Conservation (phyloP, 331 rosid species). For the Acacia concinna region DNA sequence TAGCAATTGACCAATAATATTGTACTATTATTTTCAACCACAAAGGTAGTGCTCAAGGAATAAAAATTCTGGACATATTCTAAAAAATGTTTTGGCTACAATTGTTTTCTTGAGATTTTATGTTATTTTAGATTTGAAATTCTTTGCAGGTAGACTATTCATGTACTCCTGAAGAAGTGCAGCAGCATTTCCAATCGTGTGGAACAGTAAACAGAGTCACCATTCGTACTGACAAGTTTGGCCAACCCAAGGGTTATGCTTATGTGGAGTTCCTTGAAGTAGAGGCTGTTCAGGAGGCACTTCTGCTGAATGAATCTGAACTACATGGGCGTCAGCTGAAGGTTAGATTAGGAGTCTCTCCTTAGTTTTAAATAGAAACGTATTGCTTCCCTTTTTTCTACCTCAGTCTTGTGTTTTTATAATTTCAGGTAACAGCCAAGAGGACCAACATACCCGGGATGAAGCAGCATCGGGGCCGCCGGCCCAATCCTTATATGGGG, state of each 20-base stretch:
- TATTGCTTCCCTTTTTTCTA: not conserved
- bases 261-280: conserved; percentile 79
- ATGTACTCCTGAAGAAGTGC: conserved; percentile 91
- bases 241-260: conserved; percentile 91
- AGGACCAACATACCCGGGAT: conserved; percentile 81
- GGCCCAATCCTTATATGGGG: conserved; percentile 63
- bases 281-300: conserved; percentile 83
- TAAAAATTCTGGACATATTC: not conserved
- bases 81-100: conserved; percentile 1
- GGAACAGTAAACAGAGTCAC: conserved; percentile 85
- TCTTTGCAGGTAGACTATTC: conserved; percentile 72
- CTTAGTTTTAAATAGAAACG: not conserved
- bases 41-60: not conserved
- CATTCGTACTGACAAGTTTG: conserved; percentile 82
- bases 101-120: not conserved
- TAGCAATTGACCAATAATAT: not conserved
- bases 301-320: conserved; percentile 70
- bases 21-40: not conserved
- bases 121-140: conserved; percentile 10
- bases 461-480: conserved; percentile 74
- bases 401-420: not conserved
- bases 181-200: conserved; percentile 83
- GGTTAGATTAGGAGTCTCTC: conserved; percentile 38
- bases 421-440: conserved; percentile 61
- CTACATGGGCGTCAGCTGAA: conserved; percentile 87